Conservation (phyloP, 1,284 basidiomycete genomes). For the Fomitopsis palustris region DNA sequence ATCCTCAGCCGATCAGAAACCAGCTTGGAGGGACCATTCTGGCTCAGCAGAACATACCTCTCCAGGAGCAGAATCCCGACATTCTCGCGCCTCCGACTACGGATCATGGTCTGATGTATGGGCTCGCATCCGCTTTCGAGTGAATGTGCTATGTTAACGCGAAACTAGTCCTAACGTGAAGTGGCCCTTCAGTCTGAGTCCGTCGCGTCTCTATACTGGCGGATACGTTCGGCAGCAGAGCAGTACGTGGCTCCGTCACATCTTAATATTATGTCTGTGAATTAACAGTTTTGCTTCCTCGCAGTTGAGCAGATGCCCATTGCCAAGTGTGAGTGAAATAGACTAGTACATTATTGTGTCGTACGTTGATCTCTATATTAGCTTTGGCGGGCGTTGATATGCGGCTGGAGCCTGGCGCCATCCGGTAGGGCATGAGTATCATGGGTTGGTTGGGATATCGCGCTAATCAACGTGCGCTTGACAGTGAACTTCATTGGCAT, state of each 20-base stretch:
- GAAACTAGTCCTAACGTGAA: slow-evolving; percentile 51
- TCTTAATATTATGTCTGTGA: not conserved
- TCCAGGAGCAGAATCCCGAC: slow-evolving; percentile 60
- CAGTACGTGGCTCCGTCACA: slow-evolving; percentile 29
- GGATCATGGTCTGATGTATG: slow-evolving; percentile 57
- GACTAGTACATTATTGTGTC: not conserved
- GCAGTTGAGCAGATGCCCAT: slow-evolving; percentile 56
- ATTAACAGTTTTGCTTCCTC: not conserved
- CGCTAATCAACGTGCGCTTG: not conserved
- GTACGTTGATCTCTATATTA: slow-evolving; percentile 14
- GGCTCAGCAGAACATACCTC: slow-evolving; percentile 51
- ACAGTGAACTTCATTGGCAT: slow-evolving; percentile 74
- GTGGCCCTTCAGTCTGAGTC: slow-evolving; percentile 68
- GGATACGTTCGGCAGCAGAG: slow-evolving; percentile 74
- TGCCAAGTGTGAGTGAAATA: slow-evolving; percentile 42
- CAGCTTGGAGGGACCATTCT: slow-evolving; percentile 48
- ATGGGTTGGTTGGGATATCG: too few species aligned
- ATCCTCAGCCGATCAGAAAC: slow-evolving; percentile 35
- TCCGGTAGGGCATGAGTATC: slow-evolving; percentile 41
- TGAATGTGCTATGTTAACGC: not conserved
- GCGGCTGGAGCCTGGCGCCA: slow-evolving; percentile 60
- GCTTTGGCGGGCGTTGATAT: slow-evolving; percentile 69
- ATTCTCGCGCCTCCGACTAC: slow-evolving; percentile 63
- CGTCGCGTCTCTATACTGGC: slow-evolving; percentile 65
- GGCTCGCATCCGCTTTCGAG: slow-evolving; percentile 1